phyloP scores from a whole-genome alignment of 768 basidiomycete species.

The Rhizopogon vesiculosus region DNA sequence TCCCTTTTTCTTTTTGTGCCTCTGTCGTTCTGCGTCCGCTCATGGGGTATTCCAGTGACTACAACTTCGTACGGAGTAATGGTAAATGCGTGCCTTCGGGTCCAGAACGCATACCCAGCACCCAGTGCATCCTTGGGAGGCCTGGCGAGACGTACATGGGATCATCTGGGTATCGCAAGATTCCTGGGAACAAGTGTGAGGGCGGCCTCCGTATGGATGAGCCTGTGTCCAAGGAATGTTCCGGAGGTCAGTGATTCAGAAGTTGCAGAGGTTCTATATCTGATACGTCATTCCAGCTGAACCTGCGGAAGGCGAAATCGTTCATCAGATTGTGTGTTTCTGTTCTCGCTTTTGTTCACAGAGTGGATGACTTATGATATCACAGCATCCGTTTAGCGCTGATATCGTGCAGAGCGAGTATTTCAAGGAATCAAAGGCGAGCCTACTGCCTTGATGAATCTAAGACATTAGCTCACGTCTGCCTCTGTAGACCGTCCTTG shows the following conservation, averaged over 20 bases:
- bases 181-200: slow-evolving; percentile 89
- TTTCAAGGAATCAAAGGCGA: slow-evolving; percentile 74
- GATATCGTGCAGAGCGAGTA: slow-evolving; percentile 75
- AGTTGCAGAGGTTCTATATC: not conserved
- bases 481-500: slow-evolving; percentile 64
- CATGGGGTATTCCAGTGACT: slow-evolving; percentile 56
- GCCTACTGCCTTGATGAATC: slow-evolving; percentile 8
- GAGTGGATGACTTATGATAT: not conserved
- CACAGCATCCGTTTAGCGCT: slow-evolving; percentile 61
- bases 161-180: slow-evolving; percentile 87
- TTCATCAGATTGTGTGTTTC: slow-evolving; percentile 64
- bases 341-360: not conserved
- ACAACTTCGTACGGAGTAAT: slow-evolving; percentile 77
- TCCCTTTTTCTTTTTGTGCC: slow-evolving; percentile 6
- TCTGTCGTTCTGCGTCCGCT: not conserved
- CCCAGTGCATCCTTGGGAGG: slow-evolving; percentile 50
- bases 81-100: slow-evolving; percentile 79
- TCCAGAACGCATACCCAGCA: slow-evolving; percentile 81
- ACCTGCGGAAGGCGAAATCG: slow-evolving; percentile 73
- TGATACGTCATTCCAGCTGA: slow-evolving; percentile 43
- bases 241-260: slow-evolving; percentile 45
- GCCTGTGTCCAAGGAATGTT: slow-evolving; percentile 68
- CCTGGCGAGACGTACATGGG: slow-evolving; percentile 68
- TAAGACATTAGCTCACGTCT: not conserved
- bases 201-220: slow-evolving; percentile 61